Evolutionary conservation across 768 basidiomycete species (phyloP), one percentile per base, ranked within the genome.

Genomic region (Tulasnella sp.): DNA sequence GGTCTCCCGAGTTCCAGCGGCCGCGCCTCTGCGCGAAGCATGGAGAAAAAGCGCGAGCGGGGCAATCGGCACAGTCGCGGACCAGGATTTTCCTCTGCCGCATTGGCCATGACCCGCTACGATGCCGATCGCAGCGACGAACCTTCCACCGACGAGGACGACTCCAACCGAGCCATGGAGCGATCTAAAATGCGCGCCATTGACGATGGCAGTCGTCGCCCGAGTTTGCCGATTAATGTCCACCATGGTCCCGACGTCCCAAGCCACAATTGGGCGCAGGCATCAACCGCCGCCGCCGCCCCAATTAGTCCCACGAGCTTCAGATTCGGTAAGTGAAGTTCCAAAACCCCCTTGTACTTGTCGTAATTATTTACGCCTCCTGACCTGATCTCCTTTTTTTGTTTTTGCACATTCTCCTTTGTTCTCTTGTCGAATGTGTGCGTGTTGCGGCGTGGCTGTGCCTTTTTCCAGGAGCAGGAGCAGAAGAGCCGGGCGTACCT

Each of bases 121-220:
- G 44, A 74, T n/a, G 78, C 40, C 40, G 71, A 79, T 72, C 62
- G 62, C 62, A 46, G 46, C 31, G 80, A 80, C 31, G 68, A 48
- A n/a, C 24, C 31, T 31, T 46, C 58, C 14, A 58, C 80, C 31
- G 86, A 86, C 73, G 85, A 86, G 36, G 83, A 83, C 21, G 85
- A 84, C n/a, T 84, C 82, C 2, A 84, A 81, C 31, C 80, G 84
- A 34, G 82, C 79, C n/a, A 76, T 84, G 52, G 85, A 80, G 72
- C 83, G 87, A 56, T 84, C 86, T 7, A 87, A 87, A 81, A 86
- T 87, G 84, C 85, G 87, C 38, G 87, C 87, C 24, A 86, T 87
- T 74, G 87, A 87, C 82, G 87, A 87, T 58, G 87, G 87, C 40
- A 84, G 83, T 14, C 83, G 87, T 38, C 80, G 87, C 62, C 87